Evolutionary conservation across 1,284 basidiomycete genomes (phyloP).

Genomic region (Malassezia pachydermatis): DNA sequence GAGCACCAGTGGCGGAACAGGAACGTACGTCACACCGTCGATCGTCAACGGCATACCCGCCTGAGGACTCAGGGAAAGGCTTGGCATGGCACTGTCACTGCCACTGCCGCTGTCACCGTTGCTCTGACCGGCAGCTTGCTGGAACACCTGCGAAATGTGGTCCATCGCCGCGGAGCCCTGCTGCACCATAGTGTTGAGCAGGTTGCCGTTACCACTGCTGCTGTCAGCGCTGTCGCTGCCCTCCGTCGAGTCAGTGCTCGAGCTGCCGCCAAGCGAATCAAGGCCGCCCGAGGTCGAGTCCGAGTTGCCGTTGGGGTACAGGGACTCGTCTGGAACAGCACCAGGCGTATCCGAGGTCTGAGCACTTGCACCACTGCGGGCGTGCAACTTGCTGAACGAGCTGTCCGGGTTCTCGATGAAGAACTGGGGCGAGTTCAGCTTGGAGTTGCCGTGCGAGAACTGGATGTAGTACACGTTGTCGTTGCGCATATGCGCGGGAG

Average conservation of each 20-base stretch:
- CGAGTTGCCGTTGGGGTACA: too few relatives aligned
- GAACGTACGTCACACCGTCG: background rate
- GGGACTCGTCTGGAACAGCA: background rate
- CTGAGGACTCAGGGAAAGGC: background rate
- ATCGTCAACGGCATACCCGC: background rate
- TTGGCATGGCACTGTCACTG: background rate
- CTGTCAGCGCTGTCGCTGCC: background rate
- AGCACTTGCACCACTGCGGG: background rate
- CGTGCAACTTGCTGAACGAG: background rate
- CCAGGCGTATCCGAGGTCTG: background rate
- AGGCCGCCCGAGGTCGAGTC: too few relatives aligned
- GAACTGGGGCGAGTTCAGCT: constrained; percentile 15
- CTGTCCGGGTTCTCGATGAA: constrained; percentile 8
- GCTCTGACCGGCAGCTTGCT: background rate
- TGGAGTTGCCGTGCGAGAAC: constrained; percentile 11
- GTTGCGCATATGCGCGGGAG: constrained; percentile 1
- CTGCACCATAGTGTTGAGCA: background rate
- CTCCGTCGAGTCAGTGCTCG: background rate
- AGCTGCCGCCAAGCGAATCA: background rate
- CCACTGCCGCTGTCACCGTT: background rate
- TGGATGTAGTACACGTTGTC: constrained; percentile 2
- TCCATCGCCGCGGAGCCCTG: background rate
- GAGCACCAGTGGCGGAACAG: too few relatives aligned
- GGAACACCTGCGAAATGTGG: background rate
- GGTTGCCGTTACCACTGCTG: background rate